Conservation (phyloP, 2,329 filamentous ascomycete species). For the Fusarium transvaalense region DNA sequence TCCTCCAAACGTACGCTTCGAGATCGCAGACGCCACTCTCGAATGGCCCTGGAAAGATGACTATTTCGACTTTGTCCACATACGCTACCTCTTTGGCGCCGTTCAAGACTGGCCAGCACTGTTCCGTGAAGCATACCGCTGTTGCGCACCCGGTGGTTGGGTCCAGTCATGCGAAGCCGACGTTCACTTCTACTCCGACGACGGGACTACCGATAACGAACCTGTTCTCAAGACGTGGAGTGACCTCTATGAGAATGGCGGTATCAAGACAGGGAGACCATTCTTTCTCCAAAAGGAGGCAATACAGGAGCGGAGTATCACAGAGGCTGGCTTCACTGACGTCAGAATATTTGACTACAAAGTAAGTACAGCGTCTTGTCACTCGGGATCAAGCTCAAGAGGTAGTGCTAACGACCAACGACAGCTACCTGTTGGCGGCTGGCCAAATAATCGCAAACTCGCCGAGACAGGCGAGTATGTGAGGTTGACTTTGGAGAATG, state of each 20-base stretch:
- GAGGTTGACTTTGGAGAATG: slow-evolving; percentile 42
- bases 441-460: slow-evolving; percentile 41
- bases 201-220: slow-evolving; percentile 31
- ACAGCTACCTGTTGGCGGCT: slow-evolving; percentile 41
- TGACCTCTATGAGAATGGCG: slow-evolving; percentile 29
- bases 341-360: slow-evolving; percentile 38
- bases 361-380: neutral
- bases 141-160: slow-evolving; percentile 40
- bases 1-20: slow-evolving; percentile 41
- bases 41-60: slow-evolving; percentile 40
- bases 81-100: slow-evolving; percentile 43
- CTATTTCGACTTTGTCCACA: slow-evolving; percentile 40
- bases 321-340: slow-evolving; percentile 41
- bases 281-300: slow-evolving; percentile 37
- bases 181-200: slow-evolving; percentile 36
- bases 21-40: slow-evolving; percentile 39
- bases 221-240: slow-evolving; percentile 26
- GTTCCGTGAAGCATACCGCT: slow-evolving; percentile 37
- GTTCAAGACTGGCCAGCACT: slow-evolving; percentile 36
- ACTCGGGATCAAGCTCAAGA: neutral
- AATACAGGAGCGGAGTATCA: slow-evolving; percentile 31
- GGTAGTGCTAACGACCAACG: neutral
- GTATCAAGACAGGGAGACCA: slow-evolving; percentile 1
- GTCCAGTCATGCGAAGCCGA: slow-evolving; percentile 42
- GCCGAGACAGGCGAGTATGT: slow-evolving; percentile 39